phyloP scores from a whole-genome alignment of 345 rosid genomes.

The Populus deltoides region DNA sequence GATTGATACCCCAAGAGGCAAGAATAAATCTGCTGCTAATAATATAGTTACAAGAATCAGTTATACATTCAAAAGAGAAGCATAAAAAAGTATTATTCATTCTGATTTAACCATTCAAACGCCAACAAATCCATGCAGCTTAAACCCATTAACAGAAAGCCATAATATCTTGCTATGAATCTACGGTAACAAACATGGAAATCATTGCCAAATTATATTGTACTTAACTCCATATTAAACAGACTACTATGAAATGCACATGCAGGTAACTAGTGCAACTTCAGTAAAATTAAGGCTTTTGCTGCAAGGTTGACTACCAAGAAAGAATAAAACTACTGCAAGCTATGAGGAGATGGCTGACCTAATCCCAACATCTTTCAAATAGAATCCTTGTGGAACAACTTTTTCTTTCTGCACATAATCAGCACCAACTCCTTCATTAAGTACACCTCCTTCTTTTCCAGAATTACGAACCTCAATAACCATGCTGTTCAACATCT shows the following conservation, averaged over 20 bases:
- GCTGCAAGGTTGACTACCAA: neutral
- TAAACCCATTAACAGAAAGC: neutral
- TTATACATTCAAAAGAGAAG: neutral
- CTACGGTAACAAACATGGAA: neutral
- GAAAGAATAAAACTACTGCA: neutral
- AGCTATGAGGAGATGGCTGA: conserved; percentile 26
- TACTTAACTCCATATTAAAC: neutral
- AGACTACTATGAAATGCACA: neutral
- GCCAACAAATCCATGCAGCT: neutral
- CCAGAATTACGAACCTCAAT: conserved; percentile 78
- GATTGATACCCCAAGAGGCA: neutral
- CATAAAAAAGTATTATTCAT: neutral
- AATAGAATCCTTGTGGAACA: conserved; percentile 63
- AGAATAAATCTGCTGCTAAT: neutral
- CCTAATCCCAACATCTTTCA: conserved; percentile 58
- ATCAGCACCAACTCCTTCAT: conserved; percentile 95
- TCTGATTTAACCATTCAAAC: neutral
- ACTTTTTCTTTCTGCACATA: conserved; percentile 94
- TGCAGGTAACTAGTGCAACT: neutral
- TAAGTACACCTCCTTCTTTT: conserved; percentile 67
- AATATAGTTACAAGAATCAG: neutral
- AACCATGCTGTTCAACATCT: conserved; percentile 43
- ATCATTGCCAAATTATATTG: neutral
- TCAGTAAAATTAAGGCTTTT: neutral
- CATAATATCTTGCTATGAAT: neutral